These are phyloP conservation scores for Noccaea caerulescens DNA, from an alignment of 345 rosid species.

Conservation along the genomic window DNA sequence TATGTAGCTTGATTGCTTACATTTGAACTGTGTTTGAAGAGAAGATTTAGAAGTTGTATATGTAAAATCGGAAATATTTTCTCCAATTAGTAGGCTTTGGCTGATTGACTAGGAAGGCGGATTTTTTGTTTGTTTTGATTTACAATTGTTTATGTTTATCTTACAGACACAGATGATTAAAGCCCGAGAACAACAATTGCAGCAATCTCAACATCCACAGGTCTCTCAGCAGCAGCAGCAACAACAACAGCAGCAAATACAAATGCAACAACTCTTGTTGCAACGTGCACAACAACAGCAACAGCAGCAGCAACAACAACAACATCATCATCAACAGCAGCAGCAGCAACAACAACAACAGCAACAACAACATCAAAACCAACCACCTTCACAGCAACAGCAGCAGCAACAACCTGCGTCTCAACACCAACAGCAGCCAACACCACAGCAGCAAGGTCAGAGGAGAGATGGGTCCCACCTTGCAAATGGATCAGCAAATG, in stretches of 20 bases:
- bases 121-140: slow-evolving; percentile 9
- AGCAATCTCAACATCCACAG: slow-evolving; percentile 56
- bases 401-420: slow-evolving; percentile 54
- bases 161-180: slow-evolving; percentile 72
- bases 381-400: slow-evolving; percentile 55
- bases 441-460: slow-evolving; percentile 67
- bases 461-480: slow-evolving; percentile 83
- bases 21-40: neutral
- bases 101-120: neutral
- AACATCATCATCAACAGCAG: slow-evolving; percentile 44
- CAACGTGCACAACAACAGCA: slow-evolving; percentile 45
- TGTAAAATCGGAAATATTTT: neutral
- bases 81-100: neutral
- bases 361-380: slow-evolving; percentile 53
- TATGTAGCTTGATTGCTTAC: slow-evolving; percentile 20
- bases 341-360: slow-evolving; percentile 52
- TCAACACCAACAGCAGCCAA: slow-evolving; percentile 63
- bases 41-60: slow-evolving; percentile 7
- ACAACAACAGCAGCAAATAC: slow-evolving; percentile 55
- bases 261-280: slow-evolving; percentile 50
- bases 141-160: neutral
- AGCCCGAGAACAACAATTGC: slow-evolving; percentile 68
- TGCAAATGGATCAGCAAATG: slow-evolving; percentile 77
- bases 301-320: slow-evolving; percentile 54
- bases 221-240: slow-evolving; percentile 69